These are phyloP conservation scores for Cylindrodendrum hubeiense DNA, from an alignment of 2,329 filamentous ascomycete species.

Conservation along the genomic window DNA sequence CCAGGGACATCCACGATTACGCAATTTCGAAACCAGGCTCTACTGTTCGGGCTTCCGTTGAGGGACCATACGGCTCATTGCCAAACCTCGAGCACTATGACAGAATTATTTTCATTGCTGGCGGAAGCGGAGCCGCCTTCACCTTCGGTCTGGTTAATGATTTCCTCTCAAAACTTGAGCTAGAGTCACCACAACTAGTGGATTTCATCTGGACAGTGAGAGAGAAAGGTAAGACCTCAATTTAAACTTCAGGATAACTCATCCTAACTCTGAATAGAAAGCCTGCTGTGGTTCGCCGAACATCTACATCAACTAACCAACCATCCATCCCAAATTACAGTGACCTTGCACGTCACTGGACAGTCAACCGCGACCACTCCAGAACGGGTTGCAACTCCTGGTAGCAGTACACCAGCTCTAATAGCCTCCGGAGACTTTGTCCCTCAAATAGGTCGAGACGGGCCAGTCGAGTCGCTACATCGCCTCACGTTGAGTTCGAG, in stretches of 20 bases:
- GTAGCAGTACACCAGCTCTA: conserved; percentile 8
- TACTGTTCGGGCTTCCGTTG: conserved; percentile 59
- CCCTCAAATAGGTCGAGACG: conserved; percentile 3
- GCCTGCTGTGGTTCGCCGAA: conserved; percentile 3
- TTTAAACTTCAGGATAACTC: too few relatives aligned
- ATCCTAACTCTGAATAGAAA: neutral
- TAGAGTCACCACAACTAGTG: neutral
- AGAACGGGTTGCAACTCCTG: neutral
- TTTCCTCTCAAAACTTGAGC: conserved; percentile 13
- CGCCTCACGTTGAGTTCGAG: neutral
- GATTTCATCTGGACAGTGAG: conserved; percentile 35
- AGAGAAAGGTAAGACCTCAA: neutral
- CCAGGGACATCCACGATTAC: conserved; percentile 60
- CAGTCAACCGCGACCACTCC: neutral
- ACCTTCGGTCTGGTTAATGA: conserved; percentile 36
- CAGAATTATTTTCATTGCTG: conserved; percentile 39
- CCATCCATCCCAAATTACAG: conserved; percentile 1
- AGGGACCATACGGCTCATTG: conserved; percentile 66
- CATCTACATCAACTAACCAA: neutral
- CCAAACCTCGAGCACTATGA: conserved; percentile 55
- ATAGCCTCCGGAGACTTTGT: conserved; percentile 2
- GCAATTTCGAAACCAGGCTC: conserved; percentile 58
- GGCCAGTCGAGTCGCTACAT: neutral
- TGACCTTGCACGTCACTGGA: conserved; percentile 14
- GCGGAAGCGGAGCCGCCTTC: conserved; percentile 42